Base-by-base conservation (phyloP, 345 rosid genomes). In the Kernera saxatilis region DNA sequence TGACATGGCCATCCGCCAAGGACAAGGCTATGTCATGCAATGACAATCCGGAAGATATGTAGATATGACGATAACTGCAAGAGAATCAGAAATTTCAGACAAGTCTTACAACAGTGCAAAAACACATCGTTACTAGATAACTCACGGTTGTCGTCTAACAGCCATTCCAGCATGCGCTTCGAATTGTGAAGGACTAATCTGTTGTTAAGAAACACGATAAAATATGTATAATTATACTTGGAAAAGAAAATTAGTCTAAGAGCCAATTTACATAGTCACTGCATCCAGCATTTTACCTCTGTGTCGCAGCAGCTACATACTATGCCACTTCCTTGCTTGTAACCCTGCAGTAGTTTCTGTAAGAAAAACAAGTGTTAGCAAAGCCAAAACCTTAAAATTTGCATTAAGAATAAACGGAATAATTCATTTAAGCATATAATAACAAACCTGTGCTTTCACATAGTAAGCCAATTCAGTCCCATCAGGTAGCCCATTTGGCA, bases 141-240 rank as follows among this genome's bases (percentile, higher is more conserved):
- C 98, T 90, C 67, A 92, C 98, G 97, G 98, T 79, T 88, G 97
- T 61, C 97, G 89, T 77, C 93, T 88, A 54, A 80, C 89, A 69
- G 93, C 87, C 95, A 86, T 88, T 79, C 98, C 98, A 83, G 98
- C 97, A 84, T 92, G 98, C 44, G 93, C 86, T 82, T 92, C 98
- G 77, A 92, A 92, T 72, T 90, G 98, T 15, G 97, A 92, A 61
- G 98, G 97, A 70, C 98, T 88, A 53, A 90, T 76, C 98, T 90
- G 90, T 76, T 72, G 55, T 69, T 19, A 48, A 22, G 30, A 72
- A 50, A 18, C 37, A 54, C 21, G 8, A 40, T 41, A 51, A 11
- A 29, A 23, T 6, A 21, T 39, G 36, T 52, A 25, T 18, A 37
- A 41, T 22, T 29, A 35, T 33, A 19, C 35, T 35, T 52, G 13